These are phyloP conservation scores for Thelonectria rubi DNA, from an alignment of 2,329 filamentous ascomycete species.

Conservation along the genomic window DNA sequence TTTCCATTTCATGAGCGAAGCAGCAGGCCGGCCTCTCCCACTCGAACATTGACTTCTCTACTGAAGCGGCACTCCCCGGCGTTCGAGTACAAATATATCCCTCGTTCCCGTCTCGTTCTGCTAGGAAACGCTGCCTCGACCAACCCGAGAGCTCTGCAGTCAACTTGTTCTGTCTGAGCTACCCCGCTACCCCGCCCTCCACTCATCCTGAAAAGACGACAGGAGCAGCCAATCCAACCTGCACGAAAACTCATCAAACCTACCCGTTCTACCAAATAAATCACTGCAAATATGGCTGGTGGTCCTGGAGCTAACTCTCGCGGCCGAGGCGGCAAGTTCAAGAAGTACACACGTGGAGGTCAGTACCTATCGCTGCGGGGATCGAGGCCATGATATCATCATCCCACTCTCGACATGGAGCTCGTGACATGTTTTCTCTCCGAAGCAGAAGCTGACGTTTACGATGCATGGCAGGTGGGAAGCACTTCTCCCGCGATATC, in stretches of 20 bases:
- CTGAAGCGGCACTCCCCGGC: no score
- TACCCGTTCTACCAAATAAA: constrained; percentile 1
- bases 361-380: constrained; percentile 45
- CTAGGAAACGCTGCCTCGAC: not conserved
- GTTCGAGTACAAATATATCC: not conserved
- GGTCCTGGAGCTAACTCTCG: constrained; percentile 64
- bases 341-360: constrained; percentile 94
- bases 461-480: constrained; percentile 71
- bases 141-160: constrained; percentile 17
- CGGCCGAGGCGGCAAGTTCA: constrained; percentile 92
- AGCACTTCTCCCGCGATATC: constrained; percentile 93
- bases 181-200: constrained; percentile 52
- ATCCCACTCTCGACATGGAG: not conserved
- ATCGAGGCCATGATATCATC: constrained; percentile 11
- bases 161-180: constrained; percentile 25
- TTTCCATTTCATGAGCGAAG: constrained; percentile 16
- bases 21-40: not conserved
- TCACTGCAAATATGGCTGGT: constrained; percentile 55
- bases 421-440: not conserved
- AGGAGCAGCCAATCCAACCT: constrained; percentile 17
- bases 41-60: no score
- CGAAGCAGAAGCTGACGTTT: constrained; percentile 27
- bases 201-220: constrained; percentile 15
- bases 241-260: constrained; percentile 18
- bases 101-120: constrained; percentile 6